These are phyloP conservation scores for Nakazawaea pomicola DNA, from an alignment of 805 yeast species.

Conservation along the genomic window DNA sequence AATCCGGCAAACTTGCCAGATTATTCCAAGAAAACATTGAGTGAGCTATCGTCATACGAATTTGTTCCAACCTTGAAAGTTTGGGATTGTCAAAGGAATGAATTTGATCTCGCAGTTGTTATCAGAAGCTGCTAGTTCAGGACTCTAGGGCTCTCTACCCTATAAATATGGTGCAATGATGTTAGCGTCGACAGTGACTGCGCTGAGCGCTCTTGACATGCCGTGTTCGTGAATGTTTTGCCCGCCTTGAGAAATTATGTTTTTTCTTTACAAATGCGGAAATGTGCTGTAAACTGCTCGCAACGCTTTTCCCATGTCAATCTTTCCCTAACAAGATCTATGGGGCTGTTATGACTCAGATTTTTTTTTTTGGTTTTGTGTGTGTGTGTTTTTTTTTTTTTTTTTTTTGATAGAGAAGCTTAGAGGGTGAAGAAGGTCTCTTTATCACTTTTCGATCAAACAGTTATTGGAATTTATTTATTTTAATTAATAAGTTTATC, in stretches of 20 bases:
- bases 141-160: background rate
- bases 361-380: too few relatives aligned
- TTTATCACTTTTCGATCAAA: too few relatives aligned
- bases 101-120: slow-evolving; percentile 20
- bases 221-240: too few relatives aligned
- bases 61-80: slow-evolving; percentile 23
- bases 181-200: too few relatives aligned
- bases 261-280: too few relatives aligned
- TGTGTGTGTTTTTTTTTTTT: background rate
- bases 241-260: too few relatives aligned
- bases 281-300: too few relatives aligned
- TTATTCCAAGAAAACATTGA: background rate
- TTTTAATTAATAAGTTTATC: slow-evolving; percentile 3
- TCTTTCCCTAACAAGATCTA: background rate
- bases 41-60: slow-evolving; percentile 22
- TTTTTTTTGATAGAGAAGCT: too few relatives aligned
- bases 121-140: slow-evolving; percentile 13
- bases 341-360: slow-evolving; percentile 1
- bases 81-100: slow-evolving; percentile 23
- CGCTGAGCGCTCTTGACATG: background rate
- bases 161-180: background rate
- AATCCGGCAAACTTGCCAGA: background rate
- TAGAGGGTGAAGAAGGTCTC: background rate
- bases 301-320: too few relatives aligned
- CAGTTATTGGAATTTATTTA: background rate